A percentile compares a stretch with the other conserved stretches of the same genome.
Evolutionary conservation across 2,329 filamentous ascomycete species (phyloP).

Genomic region (Phaeosphaeriaceae sp.): DNA sequence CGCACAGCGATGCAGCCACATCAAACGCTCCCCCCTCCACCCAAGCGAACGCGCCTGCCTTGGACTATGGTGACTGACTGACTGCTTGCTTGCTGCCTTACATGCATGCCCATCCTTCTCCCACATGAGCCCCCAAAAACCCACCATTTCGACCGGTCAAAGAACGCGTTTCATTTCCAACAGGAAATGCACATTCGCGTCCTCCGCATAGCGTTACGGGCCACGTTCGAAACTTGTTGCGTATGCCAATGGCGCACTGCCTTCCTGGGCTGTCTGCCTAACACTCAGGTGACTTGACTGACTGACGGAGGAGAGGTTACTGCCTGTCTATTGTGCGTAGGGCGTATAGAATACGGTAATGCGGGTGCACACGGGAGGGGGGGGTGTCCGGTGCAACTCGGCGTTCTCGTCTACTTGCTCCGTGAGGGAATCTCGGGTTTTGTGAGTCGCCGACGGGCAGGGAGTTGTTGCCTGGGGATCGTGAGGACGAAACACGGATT

Average conservation of each 20-base stretch:
- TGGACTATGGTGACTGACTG: too few species aligned
- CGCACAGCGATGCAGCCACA: neutral
- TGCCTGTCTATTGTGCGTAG: slow-evolving; percentile 11
- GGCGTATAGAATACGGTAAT: slow-evolving; percentile 1
- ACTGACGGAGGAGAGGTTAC: slow-evolving; percentile 9
- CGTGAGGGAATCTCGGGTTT: slow-evolving; percentile 8
- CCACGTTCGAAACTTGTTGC: slow-evolving; percentile 1
- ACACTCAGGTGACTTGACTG: slow-evolving; percentile 11
- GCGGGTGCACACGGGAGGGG: too few species aligned
- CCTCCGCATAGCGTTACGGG: slow-evolving; percentile 9
- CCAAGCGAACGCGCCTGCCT: too few species aligned
- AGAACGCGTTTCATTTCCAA: too few species aligned
- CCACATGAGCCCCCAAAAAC: too few species aligned
- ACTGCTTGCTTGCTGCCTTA: too few species aligned
- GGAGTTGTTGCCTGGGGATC: too few species aligned
- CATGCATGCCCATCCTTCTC: too few species aligned
- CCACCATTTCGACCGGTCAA: neutral
- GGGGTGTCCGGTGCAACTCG: slow-evolving; percentile 11
- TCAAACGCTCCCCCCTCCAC: too few species aligned
- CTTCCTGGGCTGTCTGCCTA: slow-evolving; percentile 1
- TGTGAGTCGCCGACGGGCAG: slow-evolving; percentile 9
- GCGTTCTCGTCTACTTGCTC: slow-evolving; percentile 1
- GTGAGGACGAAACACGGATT: slow-evolving; percentile 32
- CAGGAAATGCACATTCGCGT: neutral
- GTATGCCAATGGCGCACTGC: slow-evolving; percentile 3